These are phyloP conservation scores for Ottelia alismoides DNA, from an alignment of 106 monocot species.

Conservation along the genomic window DNA sequence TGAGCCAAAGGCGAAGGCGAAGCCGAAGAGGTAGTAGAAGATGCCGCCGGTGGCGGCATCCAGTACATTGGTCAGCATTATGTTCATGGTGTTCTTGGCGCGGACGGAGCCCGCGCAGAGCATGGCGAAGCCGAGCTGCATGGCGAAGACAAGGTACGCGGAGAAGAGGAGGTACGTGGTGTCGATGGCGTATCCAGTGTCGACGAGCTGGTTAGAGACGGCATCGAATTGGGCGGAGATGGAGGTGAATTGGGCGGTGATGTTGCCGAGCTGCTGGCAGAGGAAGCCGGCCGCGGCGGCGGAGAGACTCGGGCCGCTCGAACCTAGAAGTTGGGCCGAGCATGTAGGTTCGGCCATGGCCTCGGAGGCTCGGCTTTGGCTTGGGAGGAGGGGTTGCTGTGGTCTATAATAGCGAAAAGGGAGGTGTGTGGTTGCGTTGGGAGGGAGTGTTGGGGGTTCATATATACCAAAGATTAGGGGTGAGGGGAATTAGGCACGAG, in stretches of 20 bases:
- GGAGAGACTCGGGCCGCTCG: constrained; percentile 1
- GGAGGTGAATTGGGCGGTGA: not conserved
- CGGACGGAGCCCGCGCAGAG: constrained; percentile 94
- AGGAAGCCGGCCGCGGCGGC: constrained; percentile 3
- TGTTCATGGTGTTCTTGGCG: constrained; percentile 96
- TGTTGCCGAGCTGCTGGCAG: constrained; percentile 3
- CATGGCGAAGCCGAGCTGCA: constrained; percentile 98
- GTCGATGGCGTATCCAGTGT: constrained; percentile 18
- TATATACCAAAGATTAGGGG: too few species aligned
- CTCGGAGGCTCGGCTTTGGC: constrained; percentile 16
- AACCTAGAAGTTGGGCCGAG: not conserved
- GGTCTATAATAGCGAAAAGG: too few species aligned
- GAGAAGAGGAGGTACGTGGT: constrained; percentile 86
- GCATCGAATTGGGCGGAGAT: constrained; percentile 57
- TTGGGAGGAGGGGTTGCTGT: too few species aligned
- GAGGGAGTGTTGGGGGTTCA: too few species aligned
- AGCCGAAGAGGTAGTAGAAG: constrained; percentile 60
- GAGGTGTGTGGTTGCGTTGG: too few species aligned
- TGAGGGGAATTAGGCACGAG: too few species aligned
- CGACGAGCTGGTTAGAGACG: constrained; percentile 4
- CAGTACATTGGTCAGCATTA: constrained; percentile 97
- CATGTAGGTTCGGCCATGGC: constrained; percentile 1
- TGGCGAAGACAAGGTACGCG: constrained; percentile 85
- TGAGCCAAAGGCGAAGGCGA: constrained; percentile 62
- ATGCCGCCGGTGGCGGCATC: constrained; percentile 64